phyloP scores from a whole-genome alignment of 257 asterid species.

The Capsicum rhomboideum region DNA sequence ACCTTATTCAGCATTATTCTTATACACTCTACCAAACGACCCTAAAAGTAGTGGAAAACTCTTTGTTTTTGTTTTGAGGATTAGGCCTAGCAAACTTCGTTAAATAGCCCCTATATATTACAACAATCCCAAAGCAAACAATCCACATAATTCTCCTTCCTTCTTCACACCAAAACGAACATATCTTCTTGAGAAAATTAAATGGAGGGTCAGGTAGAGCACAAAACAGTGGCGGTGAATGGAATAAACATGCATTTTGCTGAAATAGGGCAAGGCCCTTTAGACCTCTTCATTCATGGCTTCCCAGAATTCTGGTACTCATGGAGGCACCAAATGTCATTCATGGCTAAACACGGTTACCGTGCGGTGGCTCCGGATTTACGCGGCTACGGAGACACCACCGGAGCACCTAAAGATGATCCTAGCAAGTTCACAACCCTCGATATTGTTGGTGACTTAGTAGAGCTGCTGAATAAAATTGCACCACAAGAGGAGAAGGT shows the following conservation, averaged over 20 bases:
- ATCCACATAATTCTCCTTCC: not conserved
- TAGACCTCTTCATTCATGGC: slow-evolving; percentile 73
- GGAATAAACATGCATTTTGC: slow-evolving; percentile 63
- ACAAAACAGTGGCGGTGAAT: slow-evolving; percentile 31
- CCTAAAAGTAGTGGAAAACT: too few species aligned
- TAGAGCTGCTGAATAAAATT: slow-evolving; percentile 32
- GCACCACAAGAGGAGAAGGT: slow-evolving; percentile 42
- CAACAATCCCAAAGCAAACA: not conserved
- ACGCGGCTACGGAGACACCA: slow-evolving; percentile 71
- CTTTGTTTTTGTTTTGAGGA: too few species aligned
- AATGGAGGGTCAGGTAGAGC: slow-evolving; percentile 39
- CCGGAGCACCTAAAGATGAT: slow-evolving; percentile 35
- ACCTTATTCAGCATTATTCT: too few species aligned
- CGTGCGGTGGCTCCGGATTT: slow-evolving; percentile 74
- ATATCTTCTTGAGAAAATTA: too few species aligned
- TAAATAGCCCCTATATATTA: not conserved
- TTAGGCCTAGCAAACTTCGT: too few species aligned
- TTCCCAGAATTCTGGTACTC: slow-evolving; percentile 87
- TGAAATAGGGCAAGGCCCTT: slow-evolving; percentile 58
- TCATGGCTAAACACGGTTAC: slow-evolving; percentile 50
- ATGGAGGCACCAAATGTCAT: slow-evolving; percentile 72
- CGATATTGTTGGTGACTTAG: slow-evolving; percentile 56
- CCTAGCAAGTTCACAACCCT: slow-evolving; percentile 46
- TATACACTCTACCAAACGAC: too few species aligned
- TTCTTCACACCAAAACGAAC: not conserved